phyloP scores from a whole-genome alignment of 2,329 filamentous ascomycete genomes.

The Fusarium sp. region DNA sequence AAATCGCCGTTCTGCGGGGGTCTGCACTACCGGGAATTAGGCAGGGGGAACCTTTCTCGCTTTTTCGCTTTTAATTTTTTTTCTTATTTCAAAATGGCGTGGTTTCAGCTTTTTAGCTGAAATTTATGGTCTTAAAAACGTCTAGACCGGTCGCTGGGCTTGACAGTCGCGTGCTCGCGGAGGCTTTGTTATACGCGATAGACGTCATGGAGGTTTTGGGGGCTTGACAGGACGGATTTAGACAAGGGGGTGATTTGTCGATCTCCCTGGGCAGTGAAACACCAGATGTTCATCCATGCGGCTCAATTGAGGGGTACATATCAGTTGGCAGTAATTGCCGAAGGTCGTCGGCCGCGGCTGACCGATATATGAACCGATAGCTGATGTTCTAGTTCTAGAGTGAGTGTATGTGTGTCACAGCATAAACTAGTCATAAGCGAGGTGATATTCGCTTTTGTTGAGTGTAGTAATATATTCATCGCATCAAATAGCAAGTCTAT shows the following conservation, averaged over 20 bases:
- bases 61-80: background rate
- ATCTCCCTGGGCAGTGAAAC: slow-evolving; percentile 12
- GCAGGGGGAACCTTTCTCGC: background rate
- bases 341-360: background rate
- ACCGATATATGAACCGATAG: background rate
- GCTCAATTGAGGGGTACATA: slow-evolving; percentile 8
- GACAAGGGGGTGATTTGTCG: slow-evolving; percentile 4
- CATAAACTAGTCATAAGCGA: background rate
- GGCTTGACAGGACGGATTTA: slow-evolving; percentile 11
- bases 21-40: slow-evolving; percentile 10
- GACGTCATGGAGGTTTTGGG: slow-evolving; percentile 28
- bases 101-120: slow-evolving; percentile 3
- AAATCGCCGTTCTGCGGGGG: slow-evolving; percentile 32
- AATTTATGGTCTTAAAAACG: background rate
- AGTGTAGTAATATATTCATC: slow-evolving; percentile 9
- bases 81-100: slow-evolving; percentile 13
- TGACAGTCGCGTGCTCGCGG: slow-evolving; percentile 8
- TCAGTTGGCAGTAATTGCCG: slow-evolving; percentile 9
- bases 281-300: slow-evolving; percentile 3
- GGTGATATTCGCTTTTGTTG: background rate
- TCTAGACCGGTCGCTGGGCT: slow-evolving; percentile 26
- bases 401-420: background rate
- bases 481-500: slow-evolving; percentile 41
- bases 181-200: background rate
- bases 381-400: background rate